Evolutionary conservation across 257 asterid species (phyloP).

Genomic region (Penstemon davidsonii): DNA sequence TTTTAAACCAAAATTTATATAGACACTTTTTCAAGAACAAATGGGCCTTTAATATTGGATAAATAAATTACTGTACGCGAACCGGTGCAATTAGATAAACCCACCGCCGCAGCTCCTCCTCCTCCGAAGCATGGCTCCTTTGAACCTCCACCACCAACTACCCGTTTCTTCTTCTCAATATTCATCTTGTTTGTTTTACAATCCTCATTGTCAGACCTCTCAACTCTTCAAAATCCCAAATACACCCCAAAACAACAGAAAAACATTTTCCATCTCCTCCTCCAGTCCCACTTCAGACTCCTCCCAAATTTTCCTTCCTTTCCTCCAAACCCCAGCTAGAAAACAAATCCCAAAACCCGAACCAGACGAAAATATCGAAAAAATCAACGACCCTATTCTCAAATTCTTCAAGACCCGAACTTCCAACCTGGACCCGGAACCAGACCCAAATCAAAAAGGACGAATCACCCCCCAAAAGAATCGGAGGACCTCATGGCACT

Average conservation of each 20-base stretch:
- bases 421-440: constrained; percentile 32
- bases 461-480: constrained; percentile 56
- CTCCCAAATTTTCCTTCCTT: constrained; percentile 69
- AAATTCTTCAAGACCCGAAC: constrained; percentile 61
- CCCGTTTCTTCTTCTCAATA: constrained; percentile 32
- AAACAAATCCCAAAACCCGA: constrained; percentile 29
- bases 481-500: constrained; percentile 78
- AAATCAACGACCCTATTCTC: constrained; percentile 60
- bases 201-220: constrained; percentile 24
- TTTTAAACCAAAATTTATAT: no score
- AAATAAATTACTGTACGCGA: no score
- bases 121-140: constrained; percentile 34
- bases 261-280: constrained; percentile 30
- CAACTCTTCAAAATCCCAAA: constrained; percentile 35
- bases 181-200: constrained; percentile 22
- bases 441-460: constrained; percentile 68
- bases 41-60: no score
- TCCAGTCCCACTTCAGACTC: constrained; percentile 33
- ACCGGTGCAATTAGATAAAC: no score
- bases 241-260: constrained; percentile 23
- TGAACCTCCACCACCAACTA: constrained; percentile 30
- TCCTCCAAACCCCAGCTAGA: constrained; percentile 57
- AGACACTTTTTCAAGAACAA: no score
- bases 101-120: background rate
- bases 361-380: constrained; percentile 19